Evolutionary conservation across 495 filamentous ascomycete genomes (phyloP).

Genomic region (Cetradonia linearis): DNA sequence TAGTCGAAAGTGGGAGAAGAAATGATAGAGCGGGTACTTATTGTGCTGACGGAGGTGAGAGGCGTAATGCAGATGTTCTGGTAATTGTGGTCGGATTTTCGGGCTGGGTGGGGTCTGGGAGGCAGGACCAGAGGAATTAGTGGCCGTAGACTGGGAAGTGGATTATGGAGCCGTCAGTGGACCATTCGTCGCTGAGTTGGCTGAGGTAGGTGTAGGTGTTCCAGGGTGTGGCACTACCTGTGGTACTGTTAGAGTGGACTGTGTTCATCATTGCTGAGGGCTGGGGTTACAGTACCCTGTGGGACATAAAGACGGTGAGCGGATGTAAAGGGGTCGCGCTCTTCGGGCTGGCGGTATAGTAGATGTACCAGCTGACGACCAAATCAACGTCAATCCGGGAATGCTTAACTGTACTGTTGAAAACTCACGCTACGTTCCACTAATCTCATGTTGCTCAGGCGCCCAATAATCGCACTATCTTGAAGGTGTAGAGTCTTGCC

Average conservation of each 20-base stretch:
- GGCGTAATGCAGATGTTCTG: background rate
- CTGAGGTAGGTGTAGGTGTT: constrained; percentile 2
- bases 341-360: constrained; percentile 3
- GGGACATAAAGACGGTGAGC: constrained; percentile 6
- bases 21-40: background rate
- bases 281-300: background rate
- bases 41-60: background rate
- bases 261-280: background rate
- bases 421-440: background rate
- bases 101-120: background rate
- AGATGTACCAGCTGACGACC: background rate
- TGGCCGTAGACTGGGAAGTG: constrained; percentile 5
- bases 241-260: background rate
- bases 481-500: background rate
- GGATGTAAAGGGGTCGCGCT: background rate
- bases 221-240: background rate
- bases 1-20: background rate
- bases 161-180: background rate
- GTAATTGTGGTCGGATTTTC: background rate
- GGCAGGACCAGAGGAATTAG: constrained; percentile 3
- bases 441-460: background rate
- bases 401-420: background rate
- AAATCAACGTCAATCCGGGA: background rate
- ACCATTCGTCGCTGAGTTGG: background rate
- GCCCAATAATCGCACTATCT: constrained; percentile 4